Evolutionary conservation across 164 flowering plant genomes (phyloP), one percentile per base, ranked within the genome.

Genomic region (Annona cherimola): DNA sequence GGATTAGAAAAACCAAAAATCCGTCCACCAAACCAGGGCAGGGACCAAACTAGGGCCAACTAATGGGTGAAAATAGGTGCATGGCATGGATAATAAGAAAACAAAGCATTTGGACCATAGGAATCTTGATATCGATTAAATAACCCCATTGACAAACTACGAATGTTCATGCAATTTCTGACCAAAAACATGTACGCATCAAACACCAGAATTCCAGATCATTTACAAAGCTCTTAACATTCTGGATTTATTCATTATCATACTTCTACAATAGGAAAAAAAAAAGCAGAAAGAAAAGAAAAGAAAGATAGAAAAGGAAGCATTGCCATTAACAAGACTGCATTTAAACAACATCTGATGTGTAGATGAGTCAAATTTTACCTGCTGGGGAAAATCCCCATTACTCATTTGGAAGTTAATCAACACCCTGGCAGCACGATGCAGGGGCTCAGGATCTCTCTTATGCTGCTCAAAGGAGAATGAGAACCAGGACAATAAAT

Each of bases 321-420:
- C 18, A 50, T 50, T 16, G 14, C 57, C 9, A 50, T 11, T 50
- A 2, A 16, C 14, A 50, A 16, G 14, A 12, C 14, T 50, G 57
- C 18, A 50, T 16, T 50, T 50, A 8, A 50, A 50, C 18, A 1
- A 59, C 8, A 3, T 8, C 19, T 54, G 62, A 19, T 35, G 35
- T 35, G 14, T 9, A 43, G 66, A 40, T 14, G 40, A 16, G 18
- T 64, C 67, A 14, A 39, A 39, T 1, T 16, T 55, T 75, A 84
- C 83, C 82, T 84, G 77, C 54, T 84, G 87, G 4, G 87, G 87
- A 20, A 79, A 84, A 71, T 82, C 87, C 16, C 87, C 87, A 74
- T 77, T 74, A 18, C 77, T 76, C 79, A 80, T 73, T 61, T 80
- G 82, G 42, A 80, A 69, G 64, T 79, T 79, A 40, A 84, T 74